phyloP scores from a whole-genome alignment of 257 asterid genomes.

The Salvia rosmarinus region DNA sequence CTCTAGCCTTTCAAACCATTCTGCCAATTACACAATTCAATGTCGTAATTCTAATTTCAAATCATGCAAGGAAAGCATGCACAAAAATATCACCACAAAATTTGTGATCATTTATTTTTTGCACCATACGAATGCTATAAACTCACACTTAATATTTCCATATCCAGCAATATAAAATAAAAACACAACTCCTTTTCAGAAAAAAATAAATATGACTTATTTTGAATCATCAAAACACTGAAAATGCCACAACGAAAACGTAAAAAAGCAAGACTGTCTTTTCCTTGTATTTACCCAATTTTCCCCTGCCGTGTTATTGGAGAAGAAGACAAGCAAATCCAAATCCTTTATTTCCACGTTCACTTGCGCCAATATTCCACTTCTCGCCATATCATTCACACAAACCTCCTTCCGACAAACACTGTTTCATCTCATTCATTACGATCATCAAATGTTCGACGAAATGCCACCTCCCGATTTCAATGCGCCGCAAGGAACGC shows the following conservation, averaged over 20 bases:
- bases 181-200: too few relatives aligned
- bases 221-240: constrained; percentile 9
- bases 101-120: too few relatives aligned
- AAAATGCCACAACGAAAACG: constrained; percentile 1
- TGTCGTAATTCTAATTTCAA: too few relatives aligned
- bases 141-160: too few relatives aligned
- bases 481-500: constrained; percentile 31
- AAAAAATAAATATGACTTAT: neutral
- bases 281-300: neutral
- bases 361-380: neutral
- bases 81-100: too few relatives aligned
- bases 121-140: too few relatives aligned
- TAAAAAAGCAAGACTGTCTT: neutral
- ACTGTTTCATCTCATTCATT: neutral
- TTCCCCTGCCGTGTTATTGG: neutral
- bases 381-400: constrained; percentile 13
- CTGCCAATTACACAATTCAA: too few relatives aligned
- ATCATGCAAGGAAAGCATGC: too few relatives aligned
- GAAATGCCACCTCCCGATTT: constrained; percentile 26
- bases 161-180: too few relatives aligned
- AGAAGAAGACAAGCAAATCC: neutral
- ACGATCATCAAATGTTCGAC: constrained; percentile 16
- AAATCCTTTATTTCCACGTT: constrained; percentile 11
- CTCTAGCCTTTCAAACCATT: too few relatives aligned
- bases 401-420: too few relatives aligned